These are phyloP conservation scores for Lepraria neglecta DNA, from an alignment of 495 filamentous ascomycete species.

Conservation along the genomic window DNA sequence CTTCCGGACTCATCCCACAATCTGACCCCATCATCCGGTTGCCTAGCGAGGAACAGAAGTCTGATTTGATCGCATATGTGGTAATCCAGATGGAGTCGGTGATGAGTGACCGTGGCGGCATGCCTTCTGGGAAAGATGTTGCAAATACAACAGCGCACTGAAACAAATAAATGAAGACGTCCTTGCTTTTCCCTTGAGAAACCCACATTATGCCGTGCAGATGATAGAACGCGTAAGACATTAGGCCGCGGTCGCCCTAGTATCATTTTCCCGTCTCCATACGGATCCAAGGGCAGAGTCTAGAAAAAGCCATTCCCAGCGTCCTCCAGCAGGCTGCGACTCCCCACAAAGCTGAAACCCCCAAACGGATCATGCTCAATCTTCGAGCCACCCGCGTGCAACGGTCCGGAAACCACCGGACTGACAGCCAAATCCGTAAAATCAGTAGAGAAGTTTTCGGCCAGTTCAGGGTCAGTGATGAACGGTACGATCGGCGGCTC, in stretches of 20 bases:
- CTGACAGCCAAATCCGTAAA: constrained; percentile 83
- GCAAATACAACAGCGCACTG: too few species aligned
- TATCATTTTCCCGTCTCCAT: not conserved
- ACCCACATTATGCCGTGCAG: too few species aligned
- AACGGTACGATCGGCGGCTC: constrained; percentile 83
- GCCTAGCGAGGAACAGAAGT: not conserved
- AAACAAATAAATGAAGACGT: too few species aligned
- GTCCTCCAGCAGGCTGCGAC: constrained; percentile 69
- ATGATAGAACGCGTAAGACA: too few species aligned
- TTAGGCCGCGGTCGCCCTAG: too few species aligned
- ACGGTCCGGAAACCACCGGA: constrained; percentile 43
- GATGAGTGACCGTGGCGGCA: too few species aligned
- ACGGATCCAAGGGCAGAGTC: too few species aligned
- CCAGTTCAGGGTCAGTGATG: constrained; percentile 88
- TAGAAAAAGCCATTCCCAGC: constrained; percentile 19
- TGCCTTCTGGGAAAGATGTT: too few species aligned
- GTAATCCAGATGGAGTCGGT: too few species aligned
- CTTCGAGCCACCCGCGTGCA: constrained; percentile 28
- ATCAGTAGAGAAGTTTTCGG: constrained; percentile 86
- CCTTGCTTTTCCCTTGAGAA: too few species aligned
- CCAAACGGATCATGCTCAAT: constrained; percentile 72
- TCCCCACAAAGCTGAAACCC: constrained; percentile 93
- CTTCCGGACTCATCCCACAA: not conserved
- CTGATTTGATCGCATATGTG: not conserved
- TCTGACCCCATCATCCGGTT: not conserved